Percentiles rank a stretch among this genome's conserved stretches.
These are phyloP conservation scores for Grosmannia huntii DNA, from an alignment of 2,329 filamentous ascomycete species.

Conservation along the genomic window DNA sequence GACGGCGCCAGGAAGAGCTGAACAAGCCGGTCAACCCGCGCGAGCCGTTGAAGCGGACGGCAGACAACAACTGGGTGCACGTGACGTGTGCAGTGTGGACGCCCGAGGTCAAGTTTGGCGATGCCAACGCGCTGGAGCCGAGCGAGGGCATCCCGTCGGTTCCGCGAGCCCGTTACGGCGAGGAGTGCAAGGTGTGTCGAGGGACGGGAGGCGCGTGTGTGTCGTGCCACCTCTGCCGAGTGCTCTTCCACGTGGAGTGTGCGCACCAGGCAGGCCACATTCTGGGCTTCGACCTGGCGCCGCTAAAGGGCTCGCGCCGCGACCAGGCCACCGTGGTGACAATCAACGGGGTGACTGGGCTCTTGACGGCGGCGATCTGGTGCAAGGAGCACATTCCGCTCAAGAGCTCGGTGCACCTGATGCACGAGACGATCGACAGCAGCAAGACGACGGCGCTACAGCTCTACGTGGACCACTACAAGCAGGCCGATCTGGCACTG, in stretches of 20 bases:
- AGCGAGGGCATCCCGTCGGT: conserved; percentile 87
- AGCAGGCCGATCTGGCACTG: conserved; percentile 81
- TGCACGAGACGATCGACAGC: conserved; percentile 63
- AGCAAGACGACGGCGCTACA: conserved; percentile 70
- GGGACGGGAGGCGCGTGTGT: conserved; percentile 65
- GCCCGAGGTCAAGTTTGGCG: conserved; percentile 84
- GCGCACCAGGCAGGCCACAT: conserved; percentile 71
- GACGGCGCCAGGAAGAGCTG: conserved; percentile 68
- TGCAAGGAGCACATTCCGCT: conserved; percentile 75
- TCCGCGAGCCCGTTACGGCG: conserved; percentile 56
- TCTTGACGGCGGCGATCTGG: conserved; percentile 78
- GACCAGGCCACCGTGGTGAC: conserved; percentile 71
- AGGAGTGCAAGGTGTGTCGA: conserved; percentile 76
- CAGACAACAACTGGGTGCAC: conserved; percentile 97
- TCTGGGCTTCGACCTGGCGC: conserved; percentile 81
- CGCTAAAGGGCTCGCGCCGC: conserved; percentile 77
- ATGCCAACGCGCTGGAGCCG: conserved; percentile 66
- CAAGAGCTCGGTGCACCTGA: conserved; percentile 61
- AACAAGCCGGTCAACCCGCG: conserved; percentile 74
- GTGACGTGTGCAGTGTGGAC: conserved; percentile 88
- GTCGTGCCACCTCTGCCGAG: conserved; percentile 62
- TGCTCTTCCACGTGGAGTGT: conserved; percentile 74
- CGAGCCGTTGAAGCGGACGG: conserved; percentile 85
- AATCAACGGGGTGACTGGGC: conserved; percentile 67
- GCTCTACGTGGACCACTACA: conserved; percentile 77